phyloP scores from a whole-genome alignment of 139 green algal species.

The Coelastrella sp. region DNA sequence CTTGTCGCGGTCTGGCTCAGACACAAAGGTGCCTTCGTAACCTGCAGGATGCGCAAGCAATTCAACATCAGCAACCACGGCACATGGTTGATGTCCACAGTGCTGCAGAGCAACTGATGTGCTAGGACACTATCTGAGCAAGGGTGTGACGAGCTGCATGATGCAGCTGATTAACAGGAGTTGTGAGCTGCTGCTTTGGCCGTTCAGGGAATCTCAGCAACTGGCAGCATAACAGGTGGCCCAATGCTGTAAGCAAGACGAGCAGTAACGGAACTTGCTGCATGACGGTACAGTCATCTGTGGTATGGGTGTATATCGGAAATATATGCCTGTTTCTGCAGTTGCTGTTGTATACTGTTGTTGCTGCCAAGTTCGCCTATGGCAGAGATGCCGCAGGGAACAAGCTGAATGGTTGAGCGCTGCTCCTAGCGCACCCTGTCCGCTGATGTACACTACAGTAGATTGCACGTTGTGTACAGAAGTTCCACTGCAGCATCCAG shows the following conservation, averaged over 20 bases:
- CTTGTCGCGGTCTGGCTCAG: slow-evolving; percentile 48
- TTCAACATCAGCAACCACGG: background rate
- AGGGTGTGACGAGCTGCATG: too few species aligned
- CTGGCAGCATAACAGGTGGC: background rate
- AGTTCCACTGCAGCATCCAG: background rate
- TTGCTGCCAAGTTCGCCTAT: background rate
- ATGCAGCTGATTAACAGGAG: too few species aligned
- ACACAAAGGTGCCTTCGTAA: slow-evolving; percentile 52
- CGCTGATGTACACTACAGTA: background rate
- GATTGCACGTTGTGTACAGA: background rate
- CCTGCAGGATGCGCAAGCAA: slow-evolving; percentile 9
- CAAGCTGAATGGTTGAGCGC: background rate
- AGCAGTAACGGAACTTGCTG: too few species aligned
- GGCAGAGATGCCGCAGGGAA: background rate
- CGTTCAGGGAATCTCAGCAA: background rate
- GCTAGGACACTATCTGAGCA: background rate
- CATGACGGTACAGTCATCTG: too few species aligned
- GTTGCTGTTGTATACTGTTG: background rate
- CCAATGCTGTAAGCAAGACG: too few species aligned
- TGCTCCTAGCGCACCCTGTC: background rate
- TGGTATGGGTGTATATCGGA: background rate
- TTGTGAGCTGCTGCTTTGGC: background rate
- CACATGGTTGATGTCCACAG: background rate
- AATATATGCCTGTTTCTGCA: background rate
- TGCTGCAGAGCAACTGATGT: background rate